Base-by-base conservation (phyloP, 2,329 filamentous ascomycete species). In the Aspergillus candidus region DNA sequence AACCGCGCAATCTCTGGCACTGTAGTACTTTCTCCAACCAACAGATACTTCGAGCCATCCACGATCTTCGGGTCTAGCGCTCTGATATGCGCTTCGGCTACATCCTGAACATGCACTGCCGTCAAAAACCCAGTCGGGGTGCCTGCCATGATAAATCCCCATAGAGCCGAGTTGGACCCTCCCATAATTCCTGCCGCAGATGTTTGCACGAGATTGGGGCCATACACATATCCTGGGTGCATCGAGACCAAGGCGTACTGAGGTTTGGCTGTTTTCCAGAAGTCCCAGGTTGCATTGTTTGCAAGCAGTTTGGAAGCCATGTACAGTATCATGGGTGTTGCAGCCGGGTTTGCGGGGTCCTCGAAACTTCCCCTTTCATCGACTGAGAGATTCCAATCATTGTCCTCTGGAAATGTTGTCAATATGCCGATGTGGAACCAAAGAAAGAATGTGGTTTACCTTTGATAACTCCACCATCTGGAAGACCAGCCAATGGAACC, bases 51-150 rank as follows among this genome's bases (percentile, higher is more conserved):
- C 18, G 55, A 50, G 4, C 54, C 54, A 33, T 55, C 46, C 11
- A 32, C 5, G 6, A 60, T 43, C 3, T 37, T 47, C 4, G 46
- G 42, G 30, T 53, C 37, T 6, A 61, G 32, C 0, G 54, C 52
- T 32, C 44, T 55, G 35, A 61, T 22, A 37, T 61, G 57, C 2
- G 55, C 58, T 7, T 58, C 55, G 4, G 52, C 58, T 5, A 60
- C 54, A 47, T 61, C 58, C 11, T 39, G 40, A 12, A 60, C 32
- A 46, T 61, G 58, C 10, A 60, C 58, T 4, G 40, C 51, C 1
- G 40, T 46, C 1, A 46, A 30, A 1, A 6, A 32, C 3, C 12
- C 15, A n/a, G 15, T 5, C 1, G 47, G 47, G 5, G 31, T 17
- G 2, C 47, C 52, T 8, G 35, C 37, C 50, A 51, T 55, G 10